phyloP scores from a whole-genome alignment of 2,329 filamentous ascomycete species.

The Periconia digitata region DNA sequence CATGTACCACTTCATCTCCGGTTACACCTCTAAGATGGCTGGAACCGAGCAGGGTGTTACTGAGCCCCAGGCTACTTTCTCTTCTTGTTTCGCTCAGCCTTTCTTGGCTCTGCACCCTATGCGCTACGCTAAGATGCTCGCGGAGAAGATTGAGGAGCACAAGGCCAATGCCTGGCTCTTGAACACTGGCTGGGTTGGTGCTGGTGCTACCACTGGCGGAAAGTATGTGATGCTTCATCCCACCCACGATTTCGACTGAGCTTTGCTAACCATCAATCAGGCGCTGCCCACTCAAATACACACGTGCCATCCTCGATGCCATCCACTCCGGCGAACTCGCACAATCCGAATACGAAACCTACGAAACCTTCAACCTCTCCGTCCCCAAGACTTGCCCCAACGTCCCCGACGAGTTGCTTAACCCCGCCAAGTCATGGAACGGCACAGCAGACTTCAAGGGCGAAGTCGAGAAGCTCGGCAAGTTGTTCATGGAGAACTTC shows the following conservation, averaged over 20 bases:
- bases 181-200: conserved; percentile 97
- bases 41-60: conserved; percentile 96
- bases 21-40: conserved; percentile 99
- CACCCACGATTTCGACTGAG: background rate
- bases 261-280: background rate
- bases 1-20: conserved; percentile 99
- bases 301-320: conserved; percentile 94
- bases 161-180: conserved; percentile 96
- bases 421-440: conserved; percentile 92
- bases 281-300: conserved; percentile 98
- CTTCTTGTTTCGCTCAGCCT: conserved; percentile 97
- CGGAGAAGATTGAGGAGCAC: conserved; percentile 95
- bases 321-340: conserved; percentile 97
- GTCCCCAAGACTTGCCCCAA: conserved; percentile 90
- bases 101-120: conserved; percentile 99
- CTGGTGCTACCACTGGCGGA: conserved; percentile 84
- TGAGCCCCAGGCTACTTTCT: conserved; percentile 98
- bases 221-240: conserved; percentile 48
- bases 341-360: conserved; percentile 89
- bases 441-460: conserved; percentile 77
- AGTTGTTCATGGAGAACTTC: conserved; percentile 95
- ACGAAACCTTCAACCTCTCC: conserved; percentile 93
- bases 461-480: conserved; percentile 88
- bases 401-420: conserved; percentile 89
- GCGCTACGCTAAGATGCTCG: conserved; percentile 98